A percentile compares a stretch with the other conserved stretches of the same genome.
Evolutionary conservation across 257 asterid genomes (phyloP).

Genomic region (Thymus quinquecostatus): DNA sequence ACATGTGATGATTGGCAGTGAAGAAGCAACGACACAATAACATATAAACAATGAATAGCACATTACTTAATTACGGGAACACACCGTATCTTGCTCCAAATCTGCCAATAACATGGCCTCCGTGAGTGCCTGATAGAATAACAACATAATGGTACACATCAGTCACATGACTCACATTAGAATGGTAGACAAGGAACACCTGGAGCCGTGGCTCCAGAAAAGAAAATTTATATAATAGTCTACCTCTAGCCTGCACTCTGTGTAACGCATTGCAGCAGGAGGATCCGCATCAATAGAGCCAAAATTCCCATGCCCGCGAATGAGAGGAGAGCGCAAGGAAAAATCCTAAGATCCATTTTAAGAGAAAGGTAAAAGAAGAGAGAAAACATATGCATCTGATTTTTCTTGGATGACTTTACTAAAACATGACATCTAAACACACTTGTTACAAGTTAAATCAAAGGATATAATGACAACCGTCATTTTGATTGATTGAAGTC

Average conservation of each 20-base stretch:
- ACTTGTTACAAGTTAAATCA: not conserved
- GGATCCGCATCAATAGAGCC: constrained; percentile 99
- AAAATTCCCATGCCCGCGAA: constrained; percentile 96
- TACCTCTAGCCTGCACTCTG: constrained; percentile 98
- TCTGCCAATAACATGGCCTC: constrained; percentile 96
- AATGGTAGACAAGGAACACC: not conserved
- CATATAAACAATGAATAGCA: constrained; percentile 17
- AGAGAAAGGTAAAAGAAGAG: constrained; percentile 2
- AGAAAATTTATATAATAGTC: constrained; percentile 21
- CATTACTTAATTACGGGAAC: constrained; percentile 33
- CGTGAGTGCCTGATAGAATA: constrained; percentile 73
- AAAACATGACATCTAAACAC: not conserved
- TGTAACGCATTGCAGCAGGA: constrained; percentile 99
- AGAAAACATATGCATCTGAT: constrained; percentile 5
- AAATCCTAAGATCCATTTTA: constrained; percentile 65
- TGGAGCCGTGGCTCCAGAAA: constrained; percentile 22
- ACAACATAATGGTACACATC: constrained; percentile 23
- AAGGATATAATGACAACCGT: not conserved
- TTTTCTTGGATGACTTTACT: constrained; percentile 1
- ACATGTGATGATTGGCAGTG: constrained; percentile 24
- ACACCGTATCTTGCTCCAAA: constrained; percentile 84
- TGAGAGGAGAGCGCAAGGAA: constrained; percentile 94
- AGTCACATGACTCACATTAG: constrained; percentile 23
- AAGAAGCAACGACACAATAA: constrained; percentile 28
- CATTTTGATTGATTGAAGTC: not conserved